Evolutionary conservation across 495 filamentous ascomycete species (phyloP).

Genomic region (Lepraria neglecta): DNA sequence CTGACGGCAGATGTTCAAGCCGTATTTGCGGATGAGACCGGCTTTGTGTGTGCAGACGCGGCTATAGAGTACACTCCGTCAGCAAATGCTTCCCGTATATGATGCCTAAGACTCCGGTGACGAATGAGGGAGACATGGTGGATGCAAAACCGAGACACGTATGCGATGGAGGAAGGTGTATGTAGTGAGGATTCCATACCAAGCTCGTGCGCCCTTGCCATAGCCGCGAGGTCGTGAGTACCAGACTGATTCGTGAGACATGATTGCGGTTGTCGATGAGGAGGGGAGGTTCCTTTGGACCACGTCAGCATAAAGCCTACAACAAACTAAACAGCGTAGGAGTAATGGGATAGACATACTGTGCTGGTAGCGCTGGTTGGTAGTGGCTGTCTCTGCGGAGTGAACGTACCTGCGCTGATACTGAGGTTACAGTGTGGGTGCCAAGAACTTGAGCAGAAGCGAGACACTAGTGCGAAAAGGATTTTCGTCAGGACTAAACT

Average conservation of each 20-base stretch:
- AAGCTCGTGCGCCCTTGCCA: constrained; percentile 88
- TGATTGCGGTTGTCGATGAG: constrained; percentile 47
- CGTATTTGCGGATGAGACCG: constrained; percentile 88
- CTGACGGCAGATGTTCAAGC: constrained; percentile 97
- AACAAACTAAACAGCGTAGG: background rate
- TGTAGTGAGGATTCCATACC: constrained; percentile 51
- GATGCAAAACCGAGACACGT: no score
- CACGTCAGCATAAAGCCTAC: background rate
- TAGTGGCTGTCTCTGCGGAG: background rate
- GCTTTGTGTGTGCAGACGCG: constrained; percentile 83
- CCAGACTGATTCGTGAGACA: constrained; percentile 99
- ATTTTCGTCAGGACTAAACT: background rate
- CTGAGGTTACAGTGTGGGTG: constrained; percentile 14
- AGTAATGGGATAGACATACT: background rate
- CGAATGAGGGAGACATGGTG: no score
- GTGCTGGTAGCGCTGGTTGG: background rate
- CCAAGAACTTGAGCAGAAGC: constrained; percentile 22
- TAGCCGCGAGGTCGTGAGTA: constrained; percentile 94
- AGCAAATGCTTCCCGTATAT: background rate
- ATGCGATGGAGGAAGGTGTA: background rate
- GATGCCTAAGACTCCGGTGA: no score
- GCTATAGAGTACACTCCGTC: constrained; percentile 40
- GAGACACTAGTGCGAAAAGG: constrained; percentile 16
- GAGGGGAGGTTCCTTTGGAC: background rate
- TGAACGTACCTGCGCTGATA: background rate